Base-by-base conservation (phyloP, 371 early-diverging fungal genomes). In the Apophysomyces ossiformis region DNA sequence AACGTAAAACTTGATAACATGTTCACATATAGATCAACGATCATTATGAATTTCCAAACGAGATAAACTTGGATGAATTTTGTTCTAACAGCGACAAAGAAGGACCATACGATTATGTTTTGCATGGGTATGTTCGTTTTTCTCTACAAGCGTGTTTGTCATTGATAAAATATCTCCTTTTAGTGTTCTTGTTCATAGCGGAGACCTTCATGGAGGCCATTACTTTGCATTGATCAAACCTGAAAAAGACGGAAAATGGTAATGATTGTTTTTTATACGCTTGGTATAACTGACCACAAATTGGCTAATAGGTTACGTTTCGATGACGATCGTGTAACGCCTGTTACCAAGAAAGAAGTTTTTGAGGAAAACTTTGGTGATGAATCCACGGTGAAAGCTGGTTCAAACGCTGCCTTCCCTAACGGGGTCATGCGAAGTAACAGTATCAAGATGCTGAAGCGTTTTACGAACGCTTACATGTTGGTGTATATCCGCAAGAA, bases 301-400 rank as follows among this genome's bases (percentile, higher is more conserved):
- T 37, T 60, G 7, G 15, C n/a, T 11, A 6, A 21, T 44, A 79
- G 82, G 83, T 92, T 87, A 76, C 93, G 94, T 39, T 99, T 98
- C 76, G 99, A 99, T 76, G 99, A 99, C 75, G 96, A 96, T 70
- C 86, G 93, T 21, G 99, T 99, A 2, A 91, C 92, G 1, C 94
- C 92, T 18, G 96, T 90, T 2, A 83, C 90, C 1, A 74, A 87
- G 50, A 85, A 86, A 63, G 99, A 99, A 61, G 99, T 96, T 12
- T 87, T 96, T 67, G 95, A 97, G 59, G 97, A 96, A 41, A 96
- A 95, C 77, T 99, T 87, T 82, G 99, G 99, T 37, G 95, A 95
- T 37, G 94, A 93, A 61, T 59, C 72, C 43, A 44, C 47, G 35
- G 32, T 26, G 32, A 58, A 58, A 15, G 63, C 35, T 21, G 61